Base-by-base conservation (phyloP, 2,329 filamentous ascomycete species). In the Sporothrix globosa region DNA sequence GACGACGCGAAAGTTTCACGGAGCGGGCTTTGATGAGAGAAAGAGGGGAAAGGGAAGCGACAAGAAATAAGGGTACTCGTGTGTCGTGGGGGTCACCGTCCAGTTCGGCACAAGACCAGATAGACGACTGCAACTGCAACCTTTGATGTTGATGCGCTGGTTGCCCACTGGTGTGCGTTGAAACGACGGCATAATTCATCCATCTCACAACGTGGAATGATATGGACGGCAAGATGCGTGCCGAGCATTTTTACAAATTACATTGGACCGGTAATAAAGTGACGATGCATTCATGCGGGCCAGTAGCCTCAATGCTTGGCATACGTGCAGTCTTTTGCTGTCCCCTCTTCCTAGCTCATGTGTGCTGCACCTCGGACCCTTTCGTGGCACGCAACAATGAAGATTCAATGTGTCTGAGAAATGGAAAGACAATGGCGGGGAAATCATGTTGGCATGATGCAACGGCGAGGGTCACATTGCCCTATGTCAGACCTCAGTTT, bases 31-130 rank as follows among this genome's bases (percentile, higher is more conserved):
- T 61, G 4, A 21, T 39, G 34, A 27, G 34, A n/a, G 50, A 19
- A 14, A 66, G 58, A 34, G 1, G 46, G 11, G 21, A 13, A 65
- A 34, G 34, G 34, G 34, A 34, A 34, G 6, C 34, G 34, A 34
- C 6, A 34, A 34, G 34, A 34, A 34, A 34, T 2, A 9, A 34
- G 44, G 61, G 61, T 14, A 27, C n/a, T 24, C 1, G 13, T 34
- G 30, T 65, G 24, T 50, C 61, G 63, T 67, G 66, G 66, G 66
- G 66, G 66, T 63, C 39, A 60, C 39, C 27, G 56, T 39, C 19
- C 56, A 11, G 19, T 61, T 41, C 34, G 44, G 34, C 34, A 61
- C 56, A 61, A 44, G 27, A n/a, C 53, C 27, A 56, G 6, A 34
- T 17, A 41, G 14, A 11, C 24, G 2, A 54, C 54, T 58, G 30